Evolutionary conservation across 1,139 yeast species (phyloP).

Genomic region (Meyerozyma smithsonii): DNA sequence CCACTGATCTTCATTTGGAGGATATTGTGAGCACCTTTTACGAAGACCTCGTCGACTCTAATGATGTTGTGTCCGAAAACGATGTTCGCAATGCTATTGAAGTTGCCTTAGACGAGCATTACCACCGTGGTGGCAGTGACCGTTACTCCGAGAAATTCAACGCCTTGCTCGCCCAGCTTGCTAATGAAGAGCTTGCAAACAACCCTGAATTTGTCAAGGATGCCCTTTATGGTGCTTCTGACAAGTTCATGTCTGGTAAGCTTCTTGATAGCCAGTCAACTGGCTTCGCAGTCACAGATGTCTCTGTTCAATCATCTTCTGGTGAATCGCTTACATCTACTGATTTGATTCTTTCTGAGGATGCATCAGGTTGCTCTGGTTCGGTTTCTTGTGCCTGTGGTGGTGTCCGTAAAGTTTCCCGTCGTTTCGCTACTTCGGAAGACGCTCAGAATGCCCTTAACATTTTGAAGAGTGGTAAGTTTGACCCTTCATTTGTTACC

Average conservation of each 20-base stretch:
- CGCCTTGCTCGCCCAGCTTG: not conserved
- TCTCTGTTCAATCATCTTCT: not conserved
- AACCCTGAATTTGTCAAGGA: constrained; percentile 2
- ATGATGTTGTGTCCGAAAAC: not conserved
- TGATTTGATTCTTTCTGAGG: not conserved
- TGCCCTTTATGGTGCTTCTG: constrained; percentile 1
- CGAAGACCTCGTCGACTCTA: constrained; percentile 2
- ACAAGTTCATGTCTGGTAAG: not conserved
- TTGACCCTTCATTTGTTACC: constrained; percentile 2
- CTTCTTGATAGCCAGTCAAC: not conserved
- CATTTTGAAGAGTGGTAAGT: not conserved
- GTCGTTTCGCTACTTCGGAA: not conserved
- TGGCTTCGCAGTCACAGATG: not conserved
- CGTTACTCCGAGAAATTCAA: constrained; percentile 1
- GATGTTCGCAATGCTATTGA: constrained; percentile 3
- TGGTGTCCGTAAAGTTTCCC: constrained; percentile 2
- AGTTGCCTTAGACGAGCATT: constrained; percentile 3
- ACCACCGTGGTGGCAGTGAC: constrained; percentile 4
- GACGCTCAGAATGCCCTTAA: not conserved
- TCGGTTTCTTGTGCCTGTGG: not conserved
- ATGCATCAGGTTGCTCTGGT: not conserved
- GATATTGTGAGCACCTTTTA: not conserved
- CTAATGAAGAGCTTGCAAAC: not conserved
- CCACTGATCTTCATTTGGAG: constrained; percentile 1
- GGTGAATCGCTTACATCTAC: not conserved